Evolutionary conservation across 1,139 yeast genomes (phyloP).

Genomic region (Saccharomycopsis crataegensis): DNA sequence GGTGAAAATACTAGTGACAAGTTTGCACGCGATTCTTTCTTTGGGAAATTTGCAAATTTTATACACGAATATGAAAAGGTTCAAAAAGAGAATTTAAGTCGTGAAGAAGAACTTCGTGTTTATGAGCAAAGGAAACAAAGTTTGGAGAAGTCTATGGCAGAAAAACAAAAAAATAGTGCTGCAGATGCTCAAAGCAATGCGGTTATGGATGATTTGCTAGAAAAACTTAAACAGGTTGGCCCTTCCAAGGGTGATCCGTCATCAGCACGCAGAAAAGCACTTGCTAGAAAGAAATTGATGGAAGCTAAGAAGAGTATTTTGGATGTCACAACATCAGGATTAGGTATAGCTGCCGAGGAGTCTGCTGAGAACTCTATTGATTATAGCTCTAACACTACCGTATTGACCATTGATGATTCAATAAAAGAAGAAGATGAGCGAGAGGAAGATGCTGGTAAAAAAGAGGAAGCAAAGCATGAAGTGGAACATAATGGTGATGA

Average conservation of each 20-base stretch:
- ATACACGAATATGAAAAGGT: conserved; percentile 60
- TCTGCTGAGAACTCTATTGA: conserved; percentile 4
- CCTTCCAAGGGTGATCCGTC: conserved; percentile 67
- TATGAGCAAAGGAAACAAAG: conserved; percentile 60
- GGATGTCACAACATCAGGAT: conserved; percentile 2
- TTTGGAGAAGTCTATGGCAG: conserved; percentile 28
- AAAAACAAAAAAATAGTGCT: conserved; percentile 26
- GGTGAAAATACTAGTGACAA: conserved; percentile 72
- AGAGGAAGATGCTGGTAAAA: background rate
- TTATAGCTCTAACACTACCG: conserved; percentile 13
- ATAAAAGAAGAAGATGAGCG: conserved; percentile 14
- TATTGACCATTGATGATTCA: conserved; percentile 17
- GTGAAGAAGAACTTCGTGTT: conserved; percentile 63
- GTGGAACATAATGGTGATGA: background rate
- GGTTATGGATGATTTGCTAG: conserved; percentile 69
- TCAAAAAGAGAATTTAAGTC: conserved; percentile 53
- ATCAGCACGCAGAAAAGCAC: conserved; percentile 75
- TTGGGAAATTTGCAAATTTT: conserved; percentile 59
- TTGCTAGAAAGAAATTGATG: conserved; percentile 56
- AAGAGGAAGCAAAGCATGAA: background rate
- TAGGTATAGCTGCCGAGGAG: conserved; percentile 15
- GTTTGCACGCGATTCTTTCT: conserved; percentile 60
- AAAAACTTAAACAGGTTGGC: conserved; percentile 67
- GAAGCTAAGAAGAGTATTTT: conserved; percentile 31
- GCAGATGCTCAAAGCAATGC: conserved; percentile 31